These are phyloP conservation scores for Gossypium turneri DNA, from an alignment of 345 rosid species.

Conservation along the genomic window DNA sequence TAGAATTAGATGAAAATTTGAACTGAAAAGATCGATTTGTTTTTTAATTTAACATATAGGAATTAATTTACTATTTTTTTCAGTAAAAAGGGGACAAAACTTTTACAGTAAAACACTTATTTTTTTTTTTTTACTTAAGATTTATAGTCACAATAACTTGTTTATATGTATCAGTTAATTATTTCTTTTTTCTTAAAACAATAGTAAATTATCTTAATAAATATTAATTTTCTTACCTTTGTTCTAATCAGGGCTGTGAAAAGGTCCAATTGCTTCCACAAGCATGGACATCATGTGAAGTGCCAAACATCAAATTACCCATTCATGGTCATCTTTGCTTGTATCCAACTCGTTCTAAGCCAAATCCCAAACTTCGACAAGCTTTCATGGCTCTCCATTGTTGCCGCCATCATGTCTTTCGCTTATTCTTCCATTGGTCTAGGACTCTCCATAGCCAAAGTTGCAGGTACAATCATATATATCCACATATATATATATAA, in stretches of 20 bases:
- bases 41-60: too few relatives aligned
- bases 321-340: conserved; percentile 65
- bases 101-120: too few relatives aligned
- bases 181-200: too few relatives aligned
- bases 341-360: conserved; percentile 64
- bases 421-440: conserved; percentile 65
- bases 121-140: too few relatives aligned
- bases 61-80: too few relatives aligned
- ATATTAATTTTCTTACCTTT: background rate
- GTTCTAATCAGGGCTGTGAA: conserved; percentile 56
- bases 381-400: conserved; percentile 45
- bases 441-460: conserved; percentile 1
- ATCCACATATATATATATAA: background rate
- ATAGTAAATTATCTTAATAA: background rate
- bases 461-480: background rate
- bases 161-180: too few relatives aligned
- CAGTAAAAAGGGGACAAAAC: too few relatives aligned
- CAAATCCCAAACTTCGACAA: conserved; percentile 83
- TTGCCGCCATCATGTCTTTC: background rate
- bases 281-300: conserved; percentile 47
- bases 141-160: too few relatives aligned
- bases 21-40: accelerated
- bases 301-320: conserved; percentile 57
- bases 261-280: conserved; percentile 78
- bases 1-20: too few relatives aligned